phyloP scores from a whole-genome alignment of 345 rosid genomes.

The Acer yangbiense region DNA sequence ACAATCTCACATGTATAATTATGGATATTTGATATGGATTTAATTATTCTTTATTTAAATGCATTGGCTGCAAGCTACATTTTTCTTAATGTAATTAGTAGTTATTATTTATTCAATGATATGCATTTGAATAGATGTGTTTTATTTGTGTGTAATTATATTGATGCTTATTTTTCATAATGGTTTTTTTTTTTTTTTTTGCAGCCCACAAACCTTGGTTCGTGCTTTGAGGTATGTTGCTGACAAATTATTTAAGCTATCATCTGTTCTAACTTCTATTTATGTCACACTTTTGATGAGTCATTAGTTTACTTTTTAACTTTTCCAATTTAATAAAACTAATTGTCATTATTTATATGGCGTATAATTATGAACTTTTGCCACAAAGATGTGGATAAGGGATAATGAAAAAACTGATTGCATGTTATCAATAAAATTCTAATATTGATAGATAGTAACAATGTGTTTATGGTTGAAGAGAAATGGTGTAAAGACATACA shows the following conservation, averaged over 20 bases:
- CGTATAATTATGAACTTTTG: neutral
- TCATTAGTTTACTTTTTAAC: neutral
- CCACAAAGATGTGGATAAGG: neutral
- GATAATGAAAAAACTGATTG: neutral
- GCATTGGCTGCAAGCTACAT: slow-evolving; percentile 5
- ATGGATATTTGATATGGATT: slow-evolving; percentile 1
- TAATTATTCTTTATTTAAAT: neutral
- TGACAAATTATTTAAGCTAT: slow-evolving; percentile 2
- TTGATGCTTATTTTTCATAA: slow-evolving; percentile 17
- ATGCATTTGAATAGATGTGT: neutral
- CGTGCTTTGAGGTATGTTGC: slow-evolving; percentile 88
- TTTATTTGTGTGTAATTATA: slow-evolving; percentile 15
- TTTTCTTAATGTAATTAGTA: neutral
- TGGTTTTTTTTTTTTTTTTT: slow-evolving; percentile 29
- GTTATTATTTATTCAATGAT: neutral
- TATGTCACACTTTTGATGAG: neutral
- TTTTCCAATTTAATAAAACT: neutral
- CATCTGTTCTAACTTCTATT: neutral
- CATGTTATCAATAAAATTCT: no score
- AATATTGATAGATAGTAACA: neutral
- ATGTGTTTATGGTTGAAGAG: neutral
- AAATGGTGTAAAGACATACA: neutral
- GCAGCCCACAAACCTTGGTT: slow-evolving; percentile 98
- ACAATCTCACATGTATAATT: neutral
- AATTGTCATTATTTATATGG: neutral